phyloP scores from a whole-genome alignment of 139 green algal species.

The Coelastrella sp. region DNA sequence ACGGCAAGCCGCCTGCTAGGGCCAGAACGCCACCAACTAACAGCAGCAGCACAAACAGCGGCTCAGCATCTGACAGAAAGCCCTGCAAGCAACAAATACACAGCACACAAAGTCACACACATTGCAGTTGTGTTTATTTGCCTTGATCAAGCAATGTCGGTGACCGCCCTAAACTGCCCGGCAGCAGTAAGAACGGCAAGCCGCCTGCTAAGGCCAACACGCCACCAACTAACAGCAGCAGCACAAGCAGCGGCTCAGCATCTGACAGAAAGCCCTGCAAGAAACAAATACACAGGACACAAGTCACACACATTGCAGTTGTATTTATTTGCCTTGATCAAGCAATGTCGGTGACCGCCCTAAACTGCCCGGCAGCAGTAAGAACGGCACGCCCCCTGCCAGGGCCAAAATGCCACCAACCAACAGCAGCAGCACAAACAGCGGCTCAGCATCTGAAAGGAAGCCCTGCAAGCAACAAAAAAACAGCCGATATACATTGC shows the following conservation, averaged over 20 bases:
- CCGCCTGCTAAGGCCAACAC: constrained; percentile 17
- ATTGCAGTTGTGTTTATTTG: not conserved
- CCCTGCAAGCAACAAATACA: not conserved
- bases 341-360: constrained; percentile 1
- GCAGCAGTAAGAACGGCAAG: constrained; percentile 44
- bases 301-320: not conserved
- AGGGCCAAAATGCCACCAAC: constrained; percentile 2
- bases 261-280: not conserved
- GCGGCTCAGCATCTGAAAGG: constrained; percentile 17
- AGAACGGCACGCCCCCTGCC: constrained; percentile 31
- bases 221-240: constrained; percentile 9
- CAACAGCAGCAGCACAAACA: constrained; percentile 25
- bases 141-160: not conserved
- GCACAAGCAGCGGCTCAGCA: constrained; percentile 30
- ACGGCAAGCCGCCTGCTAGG: constrained; percentile 27
- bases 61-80: constrained; percentile 20
- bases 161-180: constrained; percentile 21
- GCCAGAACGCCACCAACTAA: constrained; percentile 1
- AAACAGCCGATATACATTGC: too few relatives aligned
- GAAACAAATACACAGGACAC: not conserved
- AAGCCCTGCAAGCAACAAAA: not conserved
- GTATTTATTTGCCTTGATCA: not conserved
- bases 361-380: not conserved
- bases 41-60: constrained; percentile 20
- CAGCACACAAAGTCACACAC: not conserved